These are phyloP conservation scores for Neopestalotiopsis sp. DNA, from an alignment of 2,329 filamentous ascomycete genomes.

Conservation along the genomic window DNA sequence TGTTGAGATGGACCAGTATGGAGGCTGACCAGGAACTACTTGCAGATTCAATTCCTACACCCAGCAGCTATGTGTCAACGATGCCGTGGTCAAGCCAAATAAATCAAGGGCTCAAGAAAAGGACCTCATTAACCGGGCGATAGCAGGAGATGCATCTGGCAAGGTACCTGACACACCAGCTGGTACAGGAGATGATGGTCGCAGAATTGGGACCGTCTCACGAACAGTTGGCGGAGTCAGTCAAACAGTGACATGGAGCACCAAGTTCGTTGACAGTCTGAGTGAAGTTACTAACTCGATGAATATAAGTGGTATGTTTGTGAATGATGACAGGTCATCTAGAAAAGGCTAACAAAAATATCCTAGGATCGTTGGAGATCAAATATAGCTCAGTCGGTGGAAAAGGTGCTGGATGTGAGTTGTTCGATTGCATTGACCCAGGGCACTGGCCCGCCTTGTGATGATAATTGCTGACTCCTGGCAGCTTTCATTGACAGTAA, in stretches of 20 bases:
- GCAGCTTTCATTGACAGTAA: not conserved
- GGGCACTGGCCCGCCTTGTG: not conserved
- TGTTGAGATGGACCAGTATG: not conserved
- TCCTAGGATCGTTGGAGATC: not conserved
- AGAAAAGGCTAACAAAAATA: not conserved
- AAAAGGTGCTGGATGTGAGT: not conserved
- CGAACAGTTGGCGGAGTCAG: slow-evolving; percentile 2
- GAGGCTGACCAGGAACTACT: not conserved
- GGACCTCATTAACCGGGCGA: not conserved
- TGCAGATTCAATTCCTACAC: slow-evolving; percentile 7
- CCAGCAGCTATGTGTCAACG: slow-evolving; percentile 8
- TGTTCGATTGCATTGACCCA: not conserved
- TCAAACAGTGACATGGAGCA: slow-evolving; percentile 2
- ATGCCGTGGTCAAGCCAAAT: slow-evolving; percentile 1
- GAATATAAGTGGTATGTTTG: slow-evolving; percentile 3
- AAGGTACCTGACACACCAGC: not conserved
- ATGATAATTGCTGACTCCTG: not conserved
- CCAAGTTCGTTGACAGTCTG: slow-evolving; percentile 6
- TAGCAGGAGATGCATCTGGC: not conserved
- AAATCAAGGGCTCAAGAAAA: not conserved
- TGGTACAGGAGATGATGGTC: not conserved
- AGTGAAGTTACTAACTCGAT: slow-evolving; percentile 5
- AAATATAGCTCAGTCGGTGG: not conserved
- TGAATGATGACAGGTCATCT: not conserved
- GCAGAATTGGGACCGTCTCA: not conserved